Evolutionary conservation across 805 yeast species (phyloP).

Genomic region (Lachancea sp.): DNA sequence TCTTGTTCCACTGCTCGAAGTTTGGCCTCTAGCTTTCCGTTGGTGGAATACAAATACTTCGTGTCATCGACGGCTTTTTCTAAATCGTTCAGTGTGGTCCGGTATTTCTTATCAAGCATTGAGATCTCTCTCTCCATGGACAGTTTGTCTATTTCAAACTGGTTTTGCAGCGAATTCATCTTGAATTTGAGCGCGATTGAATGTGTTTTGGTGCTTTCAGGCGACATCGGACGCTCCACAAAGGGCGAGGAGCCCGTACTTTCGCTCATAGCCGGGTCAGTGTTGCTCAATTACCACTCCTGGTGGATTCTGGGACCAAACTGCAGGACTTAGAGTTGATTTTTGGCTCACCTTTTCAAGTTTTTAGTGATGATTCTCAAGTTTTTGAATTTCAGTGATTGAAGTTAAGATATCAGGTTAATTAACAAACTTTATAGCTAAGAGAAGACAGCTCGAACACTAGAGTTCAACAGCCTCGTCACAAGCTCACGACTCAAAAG

Average conservation of each 20-base stretch:
- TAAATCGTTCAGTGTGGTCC: constrained; percentile 27
- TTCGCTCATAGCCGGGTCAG: constrained; percentile 13
- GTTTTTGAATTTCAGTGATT: background rate
- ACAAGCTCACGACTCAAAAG: background rate
- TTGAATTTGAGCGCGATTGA: constrained; percentile 33
- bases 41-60: constrained; percentile 35
- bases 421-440: too few species aligned
- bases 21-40: constrained; percentile 16
- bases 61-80: constrained; percentile 30
- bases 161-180: constrained; percentile 34
- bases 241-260: constrained; percentile 36
- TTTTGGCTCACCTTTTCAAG: background rate
- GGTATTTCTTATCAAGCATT: constrained; percentile 28
- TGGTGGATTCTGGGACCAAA: background rate
- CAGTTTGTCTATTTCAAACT: constrained; percentile 31
- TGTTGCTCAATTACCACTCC: background rate
- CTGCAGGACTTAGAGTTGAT: background rate
- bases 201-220: constrained; percentile 17
- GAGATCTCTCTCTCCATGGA: constrained; percentile 21
- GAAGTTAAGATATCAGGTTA: too few species aligned
- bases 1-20: constrained; percentile 21
- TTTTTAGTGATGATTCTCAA: background rate
- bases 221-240: constrained; percentile 26
- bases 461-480: too few species aligned
- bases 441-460: too few species aligned